Evolutionary conservation across 768 basidiomycete species (phyloP).

Genomic region (Kwoniella shandongensis): DNA sequence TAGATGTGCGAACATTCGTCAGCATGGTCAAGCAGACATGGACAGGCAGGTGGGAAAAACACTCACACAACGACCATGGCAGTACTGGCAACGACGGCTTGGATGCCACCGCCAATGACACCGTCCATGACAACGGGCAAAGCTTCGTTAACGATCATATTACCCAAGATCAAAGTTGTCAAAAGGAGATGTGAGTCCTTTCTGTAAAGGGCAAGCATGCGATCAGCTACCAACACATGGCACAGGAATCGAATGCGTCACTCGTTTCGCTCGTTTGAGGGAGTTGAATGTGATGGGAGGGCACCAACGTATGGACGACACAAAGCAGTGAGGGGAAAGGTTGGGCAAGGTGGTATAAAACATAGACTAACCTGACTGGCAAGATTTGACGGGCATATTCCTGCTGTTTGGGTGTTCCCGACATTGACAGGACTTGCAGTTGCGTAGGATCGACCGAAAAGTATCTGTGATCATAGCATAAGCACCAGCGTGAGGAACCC

Average conservation of each 20-base stretch:
- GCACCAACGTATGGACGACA: background rate
- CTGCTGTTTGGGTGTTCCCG: slow-evolving; percentile 77
- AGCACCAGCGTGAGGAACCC: background rate
- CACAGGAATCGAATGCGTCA: background rate
- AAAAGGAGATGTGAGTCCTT: slow-evolving; percentile 40
- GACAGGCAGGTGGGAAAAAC: background rate
- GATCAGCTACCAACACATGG: background rate
- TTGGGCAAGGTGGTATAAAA: slow-evolving; percentile 65
- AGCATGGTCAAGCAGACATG: no score
- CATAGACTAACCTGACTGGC: slow-evolving; percentile 63
- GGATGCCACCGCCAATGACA: slow-evolving; percentile 74
- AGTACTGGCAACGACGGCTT: slow-evolving; percentile 76
- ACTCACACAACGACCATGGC: slow-evolving; percentile 84
- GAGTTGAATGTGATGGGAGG: no score
- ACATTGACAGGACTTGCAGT: slow-evolving; percentile 79
- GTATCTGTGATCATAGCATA: slow-evolving; percentile 19
- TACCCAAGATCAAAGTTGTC: slow-evolving; percentile 60
- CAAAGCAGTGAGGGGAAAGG: slow-evolving; percentile 59
- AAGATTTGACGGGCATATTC: slow-evolving; percentile 79
- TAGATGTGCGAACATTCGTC: slow-evolving; percentile 45
- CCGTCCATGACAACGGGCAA: slow-evolving; percentile 74
- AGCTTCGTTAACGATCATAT: slow-evolving; percentile 81
- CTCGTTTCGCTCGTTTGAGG: background rate
- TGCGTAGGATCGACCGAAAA: slow-evolving; percentile 93
- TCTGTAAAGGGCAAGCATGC: slow-evolving; percentile 14